Evolutionary conservation across 2,329 filamentous ascomycete genomes (phyloP).

Genomic region (Mycosphaerella arachidis): DNA sequence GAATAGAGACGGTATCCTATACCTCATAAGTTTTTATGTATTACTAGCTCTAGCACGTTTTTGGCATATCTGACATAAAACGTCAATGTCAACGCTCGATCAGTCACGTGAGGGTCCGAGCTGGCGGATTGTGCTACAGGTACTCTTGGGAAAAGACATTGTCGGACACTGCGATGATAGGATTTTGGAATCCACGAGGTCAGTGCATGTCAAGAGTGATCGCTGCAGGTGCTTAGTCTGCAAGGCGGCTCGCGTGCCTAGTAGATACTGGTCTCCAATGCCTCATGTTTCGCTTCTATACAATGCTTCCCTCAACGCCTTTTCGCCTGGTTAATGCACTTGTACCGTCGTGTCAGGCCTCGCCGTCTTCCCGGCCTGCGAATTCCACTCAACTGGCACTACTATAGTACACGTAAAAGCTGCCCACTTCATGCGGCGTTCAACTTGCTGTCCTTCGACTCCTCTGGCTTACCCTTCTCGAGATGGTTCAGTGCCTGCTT

Average conservation of each 20-base stretch:
- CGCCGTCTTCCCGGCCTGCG: background rate
- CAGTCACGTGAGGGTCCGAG: background rate
- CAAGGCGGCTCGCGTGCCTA: too few relatives aligned
- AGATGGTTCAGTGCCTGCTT: constrained; percentile 10
- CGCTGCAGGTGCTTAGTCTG: too few relatives aligned
- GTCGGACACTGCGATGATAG: background rate
- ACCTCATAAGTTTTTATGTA: background rate
- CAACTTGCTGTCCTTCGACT: constrained; percentile 21
- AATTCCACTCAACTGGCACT: background rate
- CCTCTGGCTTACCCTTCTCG: constrained; percentile 21
- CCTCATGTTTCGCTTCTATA: background rate
- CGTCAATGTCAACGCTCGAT: background rate
- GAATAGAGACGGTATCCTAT: background rate
- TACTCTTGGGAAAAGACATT: too few relatives aligned
- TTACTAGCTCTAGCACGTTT: background rate
- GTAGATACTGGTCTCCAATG: background rate
- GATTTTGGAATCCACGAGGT: background rate
- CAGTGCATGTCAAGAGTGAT: too few relatives aligned
- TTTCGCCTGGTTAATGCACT: constrained; percentile 6
- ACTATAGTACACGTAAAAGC: background rate
- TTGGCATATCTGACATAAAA: background rate
- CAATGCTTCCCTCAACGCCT: constrained; percentile 1
- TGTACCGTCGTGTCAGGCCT: constrained; percentile 1
- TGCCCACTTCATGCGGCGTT: constrained; percentile 14
- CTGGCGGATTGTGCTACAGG: background rate